A percentile compares a stretch with the other conserved stretches of the same genome.
Conservation (phyloP, 331 rosid species). For the Spiraea crenata region DNA sequence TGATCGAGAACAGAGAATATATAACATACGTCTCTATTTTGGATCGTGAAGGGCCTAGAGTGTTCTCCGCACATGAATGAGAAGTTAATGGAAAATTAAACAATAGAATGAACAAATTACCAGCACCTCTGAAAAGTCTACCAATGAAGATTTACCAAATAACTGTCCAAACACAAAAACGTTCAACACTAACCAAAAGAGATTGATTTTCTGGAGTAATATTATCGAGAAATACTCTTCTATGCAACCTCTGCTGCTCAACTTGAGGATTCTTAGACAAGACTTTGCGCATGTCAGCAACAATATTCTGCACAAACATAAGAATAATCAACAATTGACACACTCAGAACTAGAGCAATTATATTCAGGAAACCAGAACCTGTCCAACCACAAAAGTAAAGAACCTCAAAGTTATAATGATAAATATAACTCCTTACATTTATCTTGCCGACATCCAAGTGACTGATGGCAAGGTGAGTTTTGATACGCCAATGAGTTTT, state of each 20-base stretch:
- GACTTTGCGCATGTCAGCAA: conserved; percentile 96
- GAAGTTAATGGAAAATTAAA: background rate
- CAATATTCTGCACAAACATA: conserved; percentile 61
- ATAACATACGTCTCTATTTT: background rate
- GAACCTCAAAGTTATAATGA: background rate
- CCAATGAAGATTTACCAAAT: background rate
- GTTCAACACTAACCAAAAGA: conserved; percentile 71
- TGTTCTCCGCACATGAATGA: background rate
- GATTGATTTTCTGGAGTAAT: conserved; percentile 81
- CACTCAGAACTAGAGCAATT: conserved; percentile 19
- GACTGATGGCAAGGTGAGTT: conserved; percentile 89
- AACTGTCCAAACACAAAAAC: conserved; percentile 11
- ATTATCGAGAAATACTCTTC: conserved; percentile 93
- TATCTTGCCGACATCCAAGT: conserved; percentile 83
- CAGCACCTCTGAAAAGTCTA: conserved; percentile 8
- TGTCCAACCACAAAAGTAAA: background rate
- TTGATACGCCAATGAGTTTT: conserved; percentile 97
- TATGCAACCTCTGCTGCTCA: conserved; percentile 91
- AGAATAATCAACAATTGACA: conserved; percentile 24
- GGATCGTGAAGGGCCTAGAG: background rate
- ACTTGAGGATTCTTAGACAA: conserved; percentile 95
- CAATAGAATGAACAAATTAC: background rate
- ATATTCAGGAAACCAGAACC: background rate
- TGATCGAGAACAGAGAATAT: conserved; percentile 1
- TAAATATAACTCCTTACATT: conserved; percentile 48